A percentile compares a stretch with the other conserved stretches of the same genome.
Evolutionary conservation across 495 filamentous ascomycete genomes (phyloP).

Genomic region (Hypoxylon fragiforme): DNA sequence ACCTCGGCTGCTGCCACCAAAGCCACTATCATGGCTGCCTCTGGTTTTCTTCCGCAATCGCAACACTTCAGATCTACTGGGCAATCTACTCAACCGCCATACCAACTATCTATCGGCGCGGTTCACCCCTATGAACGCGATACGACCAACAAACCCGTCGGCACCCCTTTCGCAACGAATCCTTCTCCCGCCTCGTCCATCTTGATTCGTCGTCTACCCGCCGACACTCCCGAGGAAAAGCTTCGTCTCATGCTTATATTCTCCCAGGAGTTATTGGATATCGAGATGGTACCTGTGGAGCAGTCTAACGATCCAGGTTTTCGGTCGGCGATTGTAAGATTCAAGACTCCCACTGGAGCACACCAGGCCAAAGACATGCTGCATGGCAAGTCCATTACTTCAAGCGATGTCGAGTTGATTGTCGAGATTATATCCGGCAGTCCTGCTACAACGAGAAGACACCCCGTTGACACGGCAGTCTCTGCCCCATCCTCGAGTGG

Average conservation of each 20-base stretch:
- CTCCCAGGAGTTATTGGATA: conserved; percentile 77
- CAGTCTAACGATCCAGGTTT: conserved; percentile 72
- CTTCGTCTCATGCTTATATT: conserved; percentile 83
- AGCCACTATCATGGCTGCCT: conserved; percentile 44
- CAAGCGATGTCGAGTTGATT: conserved; percentile 75
- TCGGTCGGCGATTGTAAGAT: conserved; percentile 73
- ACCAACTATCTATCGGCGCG: conserved; percentile 44
- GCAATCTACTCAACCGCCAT: conserved; percentile 37
- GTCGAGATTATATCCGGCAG: conserved; percentile 69
- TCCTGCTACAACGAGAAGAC: conserved; percentile 44
- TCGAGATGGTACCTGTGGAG: conserved; percentile 69
- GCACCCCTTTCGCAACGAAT: conserved; percentile 55
- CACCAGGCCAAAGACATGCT: conserved; percentile 76
- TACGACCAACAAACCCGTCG: conserved; percentile 51
- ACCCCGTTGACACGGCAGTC: conserved; percentile 42
- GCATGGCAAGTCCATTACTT: conserved; percentile 76
- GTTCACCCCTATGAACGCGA: conserved; percentile 46
- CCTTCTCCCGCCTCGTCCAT: conserved; percentile 40
- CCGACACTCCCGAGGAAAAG: conserved; percentile 70
- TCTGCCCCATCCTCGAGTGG: conserved; percentile 49
- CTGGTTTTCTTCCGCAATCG: conserved; percentile 40
- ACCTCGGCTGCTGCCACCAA: conserved; percentile 39
- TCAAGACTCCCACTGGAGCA: conserved; percentile 70
- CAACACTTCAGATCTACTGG: conserved; percentile 41
- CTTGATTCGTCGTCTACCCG: conserved; percentile 75